These are phyloP conservation scores for Fusarium sp. DNA, from an alignment of 2,329 filamentous ascomycete species.

Conservation along the genomic window DNA sequence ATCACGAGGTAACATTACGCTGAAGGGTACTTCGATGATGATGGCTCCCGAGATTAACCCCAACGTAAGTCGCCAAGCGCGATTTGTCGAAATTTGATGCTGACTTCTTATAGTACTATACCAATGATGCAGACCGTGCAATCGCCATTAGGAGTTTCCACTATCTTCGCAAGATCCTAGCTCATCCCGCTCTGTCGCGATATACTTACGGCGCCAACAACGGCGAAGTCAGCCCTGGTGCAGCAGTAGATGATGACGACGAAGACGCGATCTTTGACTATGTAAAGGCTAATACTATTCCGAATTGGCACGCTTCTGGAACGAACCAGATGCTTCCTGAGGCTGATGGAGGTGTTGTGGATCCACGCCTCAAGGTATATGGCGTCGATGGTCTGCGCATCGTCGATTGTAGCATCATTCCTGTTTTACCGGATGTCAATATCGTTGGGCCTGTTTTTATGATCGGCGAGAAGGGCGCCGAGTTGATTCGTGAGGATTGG, in stretches of 20 bases:
- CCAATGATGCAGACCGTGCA: conserved; percentile 4
- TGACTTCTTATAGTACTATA: neutral
- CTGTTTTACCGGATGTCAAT: conserved; percentile 65
- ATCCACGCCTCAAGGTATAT: conserved; percentile 25
- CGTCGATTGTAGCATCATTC: conserved; percentile 52
- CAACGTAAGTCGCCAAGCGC: neutral
- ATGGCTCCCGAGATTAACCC: conserved; percentile 18
- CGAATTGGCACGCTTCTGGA: conserved; percentile 19
- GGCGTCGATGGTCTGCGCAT: conserved; percentile 30
- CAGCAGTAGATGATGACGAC: neutral
- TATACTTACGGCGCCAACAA: neutral
- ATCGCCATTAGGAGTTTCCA: conserved; percentile 11
- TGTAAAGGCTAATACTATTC: conserved; percentile 6
- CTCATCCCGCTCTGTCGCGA: conserved; percentile 1
- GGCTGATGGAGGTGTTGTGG: conserved; percentile 38
- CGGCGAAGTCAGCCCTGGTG: conserved; percentile 10
- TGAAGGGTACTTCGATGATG: conserved; percentile 9
- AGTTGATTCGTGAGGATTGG: conserved; percentile 15
- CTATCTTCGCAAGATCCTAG: conserved; percentile 17
- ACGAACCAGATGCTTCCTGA: conserved; percentile 19
- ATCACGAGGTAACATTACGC: neutral
- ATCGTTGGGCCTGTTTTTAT: conserved; percentile 72
- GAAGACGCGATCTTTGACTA: conserved; percentile 15
- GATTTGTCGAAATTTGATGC: no score
- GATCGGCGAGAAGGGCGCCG: conserved; percentile 63